A percentile compares a stretch with the other conserved stretches of the same genome.
These are phyloP conservation scores for Pelomyxa schiedti DNA, from an alignment of 78 protist species.

Conservation along the genomic window DNA sequence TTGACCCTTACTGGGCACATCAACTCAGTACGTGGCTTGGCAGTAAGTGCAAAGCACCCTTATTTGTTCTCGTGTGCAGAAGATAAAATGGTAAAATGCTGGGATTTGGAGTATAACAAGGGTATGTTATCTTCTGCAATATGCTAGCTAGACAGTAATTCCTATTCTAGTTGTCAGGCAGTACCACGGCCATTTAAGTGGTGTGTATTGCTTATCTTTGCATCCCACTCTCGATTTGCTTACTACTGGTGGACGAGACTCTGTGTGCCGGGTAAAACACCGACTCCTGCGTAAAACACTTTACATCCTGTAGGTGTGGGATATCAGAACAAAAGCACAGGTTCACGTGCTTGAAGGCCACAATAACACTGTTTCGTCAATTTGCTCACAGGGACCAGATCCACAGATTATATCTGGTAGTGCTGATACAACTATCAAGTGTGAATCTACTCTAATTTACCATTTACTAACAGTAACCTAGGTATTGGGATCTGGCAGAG, in stretches of 20 bases:
- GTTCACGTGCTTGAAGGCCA: constrained; percentile 77
- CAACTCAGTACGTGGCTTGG: constrained; percentile 60
- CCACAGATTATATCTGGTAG: constrained; percentile 63
- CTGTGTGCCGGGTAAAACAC: constrained; percentile 33
- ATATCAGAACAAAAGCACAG: constrained; percentile 71
- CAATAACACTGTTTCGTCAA: constrained; percentile 38
- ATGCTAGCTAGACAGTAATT: too few relatives aligned
- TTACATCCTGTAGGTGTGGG: constrained; percentile 73
- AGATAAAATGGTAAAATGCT: constrained; percentile 91
- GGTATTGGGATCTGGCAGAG: constrained; percentile 90
- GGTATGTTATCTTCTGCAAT: neutral
- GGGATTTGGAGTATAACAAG: constrained; percentile 91
- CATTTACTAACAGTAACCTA: too few relatives aligned
- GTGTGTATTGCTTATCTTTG: constrained; percentile 73
- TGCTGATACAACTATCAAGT: constrained; percentile 77
- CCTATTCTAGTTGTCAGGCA: constrained; percentile 51
- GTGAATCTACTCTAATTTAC: too few relatives aligned
- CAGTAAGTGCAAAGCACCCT: constrained; percentile 71
- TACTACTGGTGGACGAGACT: constrained; percentile 94
- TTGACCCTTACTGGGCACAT: constrained; percentile 93
- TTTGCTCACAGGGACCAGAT: constrained; percentile 61
- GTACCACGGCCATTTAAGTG: constrained; percentile 91
- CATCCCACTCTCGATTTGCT: constrained; percentile 95
- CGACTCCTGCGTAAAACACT: neutral
- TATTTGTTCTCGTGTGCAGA: constrained; percentile 94